A percentile compares a stretch with the other conserved stretches of the same genome.
Evolutionary conservation across 306 rosid species (phyloP).

Genomic region (Citrullus colocynthis): DNA sequence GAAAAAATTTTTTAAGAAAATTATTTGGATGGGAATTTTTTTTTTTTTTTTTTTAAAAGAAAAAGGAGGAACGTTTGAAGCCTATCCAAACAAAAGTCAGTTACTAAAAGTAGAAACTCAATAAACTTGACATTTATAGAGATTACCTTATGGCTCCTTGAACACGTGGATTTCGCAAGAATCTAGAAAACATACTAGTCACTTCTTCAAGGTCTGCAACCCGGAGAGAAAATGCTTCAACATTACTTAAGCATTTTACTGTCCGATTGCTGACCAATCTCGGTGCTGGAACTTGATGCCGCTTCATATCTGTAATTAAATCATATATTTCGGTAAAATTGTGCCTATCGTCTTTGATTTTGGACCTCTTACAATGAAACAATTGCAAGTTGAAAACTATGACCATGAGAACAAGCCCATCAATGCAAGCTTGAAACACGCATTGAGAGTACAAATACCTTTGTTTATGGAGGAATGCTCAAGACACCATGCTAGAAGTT

Average conservation of each 20-base stretch:
- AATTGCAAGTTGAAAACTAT: neutral
- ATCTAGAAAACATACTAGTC: constrained; percentile 61
- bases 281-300: constrained; percentile 45
- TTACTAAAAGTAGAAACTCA: neutral
- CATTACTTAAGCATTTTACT: constrained; percentile 56
- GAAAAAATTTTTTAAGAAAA: no score
- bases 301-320: constrained; percentile 36
- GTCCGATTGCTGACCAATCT: constrained; percentile 54
- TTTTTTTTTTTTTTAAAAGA: neutral
- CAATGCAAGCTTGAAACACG: neutral
- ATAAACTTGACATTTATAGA: neutral
- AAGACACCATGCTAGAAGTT: constrained; percentile 77
- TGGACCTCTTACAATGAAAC: neutral
- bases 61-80: neutral
- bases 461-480: constrained; percentile 57
- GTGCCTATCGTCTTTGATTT: neutral
- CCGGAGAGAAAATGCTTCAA: constrained; percentile 73
- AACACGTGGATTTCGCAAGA: constrained; percentile 52
- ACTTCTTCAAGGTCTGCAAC: constrained; percentile 78
- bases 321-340: neutral
- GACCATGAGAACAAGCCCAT: neutral
- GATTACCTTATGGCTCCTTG: constrained; percentile 78
- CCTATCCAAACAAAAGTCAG: neutral
- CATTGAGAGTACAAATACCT: constrained; percentile 31
- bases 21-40: neutral